Evolutionary conservation across 1,139 yeast genomes (phyloP).

Genomic region (Protomyces gravidus): DNA sequence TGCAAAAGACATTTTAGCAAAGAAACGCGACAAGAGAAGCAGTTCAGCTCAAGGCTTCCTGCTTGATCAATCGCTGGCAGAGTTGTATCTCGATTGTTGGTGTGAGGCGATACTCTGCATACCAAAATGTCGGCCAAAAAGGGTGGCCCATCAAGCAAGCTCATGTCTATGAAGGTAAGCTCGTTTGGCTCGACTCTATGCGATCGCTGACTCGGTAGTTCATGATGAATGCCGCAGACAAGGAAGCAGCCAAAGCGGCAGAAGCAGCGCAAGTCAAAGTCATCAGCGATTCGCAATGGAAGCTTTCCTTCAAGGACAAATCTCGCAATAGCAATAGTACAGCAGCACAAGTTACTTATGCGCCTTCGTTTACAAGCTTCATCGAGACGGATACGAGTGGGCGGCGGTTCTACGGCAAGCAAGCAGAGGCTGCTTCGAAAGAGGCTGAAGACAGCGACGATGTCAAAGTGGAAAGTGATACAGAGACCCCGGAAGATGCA

Average conservation of each 20-base stretch:
- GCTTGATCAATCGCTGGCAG: no score
- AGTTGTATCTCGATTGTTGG: no score
- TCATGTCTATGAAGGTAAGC: constrained; percentile 20
- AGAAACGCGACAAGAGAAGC: no score
- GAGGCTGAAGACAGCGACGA: background rate
- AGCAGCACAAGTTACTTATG: background rate
- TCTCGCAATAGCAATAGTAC: background rate
- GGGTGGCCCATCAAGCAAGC: constrained; percentile 5
- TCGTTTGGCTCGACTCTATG: no score
- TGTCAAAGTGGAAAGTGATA: background rate
- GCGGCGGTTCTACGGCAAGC: constrained; percentile 7
- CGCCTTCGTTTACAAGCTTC: constrained; percentile 10
- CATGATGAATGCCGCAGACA: constrained; percentile 13
- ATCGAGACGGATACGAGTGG: background rate
- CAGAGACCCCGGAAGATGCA: constrained; percentile 20
- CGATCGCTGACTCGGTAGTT: no score
- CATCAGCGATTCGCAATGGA: constrained; percentile 16
- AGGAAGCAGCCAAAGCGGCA: constrained; percentile 3
- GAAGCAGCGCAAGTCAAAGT: constrained; percentile 2
- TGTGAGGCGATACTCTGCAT: background rate
- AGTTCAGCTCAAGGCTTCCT: no score
- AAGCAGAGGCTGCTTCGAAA: background rate
- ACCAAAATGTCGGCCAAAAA: background rate
- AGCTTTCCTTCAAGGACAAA: background rate
- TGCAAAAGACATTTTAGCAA: background rate